phyloP scores from a whole-genome alignment of 176 grass and related monocot genomes.

The Zea luxurians region DNA sequence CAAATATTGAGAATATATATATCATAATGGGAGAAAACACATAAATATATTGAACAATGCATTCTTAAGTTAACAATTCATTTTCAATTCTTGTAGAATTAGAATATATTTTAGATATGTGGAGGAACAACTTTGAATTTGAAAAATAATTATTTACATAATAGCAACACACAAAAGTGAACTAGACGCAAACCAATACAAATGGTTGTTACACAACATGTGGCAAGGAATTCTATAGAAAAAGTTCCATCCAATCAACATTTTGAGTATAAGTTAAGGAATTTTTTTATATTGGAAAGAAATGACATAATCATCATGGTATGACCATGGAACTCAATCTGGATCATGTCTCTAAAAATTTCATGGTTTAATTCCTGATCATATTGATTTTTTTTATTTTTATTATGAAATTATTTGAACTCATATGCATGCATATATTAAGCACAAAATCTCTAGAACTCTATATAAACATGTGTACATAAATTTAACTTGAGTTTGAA shows the following conservation, averaged over 20 bases:
- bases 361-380: background rate
- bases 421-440: too few relatives aligned
- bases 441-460: background rate
- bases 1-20: background rate
- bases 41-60: background rate
- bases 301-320: background rate
- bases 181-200: background rate
- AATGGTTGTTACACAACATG: background rate
- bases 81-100: background rate
- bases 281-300: background rate
- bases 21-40: background rate
- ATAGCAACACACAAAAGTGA: background rate
- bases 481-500: background rate
- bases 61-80: background rate
- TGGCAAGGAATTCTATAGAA: background rate
- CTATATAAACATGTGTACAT: background rate
- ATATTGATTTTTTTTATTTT: background rate
- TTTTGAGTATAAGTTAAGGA: background rate
- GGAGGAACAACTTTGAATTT: background rate
- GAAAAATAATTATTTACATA: background rate
- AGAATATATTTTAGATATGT: background rate
- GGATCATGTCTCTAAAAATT: background rate
- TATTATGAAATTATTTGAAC: background rate
- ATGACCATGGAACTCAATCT: background rate
- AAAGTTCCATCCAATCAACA: too few relatives aligned